phyloP scores from a whole-genome alignment of 306 rosid species.

The Canavalia ensiformis region DNA sequence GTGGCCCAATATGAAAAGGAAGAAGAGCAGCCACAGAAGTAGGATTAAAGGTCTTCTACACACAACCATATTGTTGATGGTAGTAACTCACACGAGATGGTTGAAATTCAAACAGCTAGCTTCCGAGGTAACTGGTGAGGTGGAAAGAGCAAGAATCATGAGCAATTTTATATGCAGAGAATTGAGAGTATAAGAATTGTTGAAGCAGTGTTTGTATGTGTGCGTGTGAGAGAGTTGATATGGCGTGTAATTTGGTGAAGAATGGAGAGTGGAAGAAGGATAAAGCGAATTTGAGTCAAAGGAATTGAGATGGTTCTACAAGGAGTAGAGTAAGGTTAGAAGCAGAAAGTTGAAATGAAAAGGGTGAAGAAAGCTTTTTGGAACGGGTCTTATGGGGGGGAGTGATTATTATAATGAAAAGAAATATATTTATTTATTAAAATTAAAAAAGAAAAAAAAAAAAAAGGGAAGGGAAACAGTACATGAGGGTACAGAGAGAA shows the following conservation, averaged over 20 bases:
- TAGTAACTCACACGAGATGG: neutral
- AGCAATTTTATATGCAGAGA: slow-evolving; percentile 45
- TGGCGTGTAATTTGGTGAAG: slow-evolving; percentile 38
- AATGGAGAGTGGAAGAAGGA: slow-evolving; percentile 4
- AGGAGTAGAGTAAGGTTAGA: slow-evolving; percentile 57
- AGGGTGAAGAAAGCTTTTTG: slow-evolving; percentile 62
- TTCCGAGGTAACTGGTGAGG: slow-evolving; percentile 40
- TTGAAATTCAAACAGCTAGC: slow-evolving; percentile 1
- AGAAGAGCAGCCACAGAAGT: slow-evolving; percentile 56
- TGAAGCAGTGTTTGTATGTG: slow-evolving; percentile 26
- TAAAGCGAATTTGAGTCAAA: slow-evolving; percentile 48
- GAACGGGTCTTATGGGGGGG: slow-evolving; percentile 67
- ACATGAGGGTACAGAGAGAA: slow-evolving; percentile 39
- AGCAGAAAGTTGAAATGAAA: slow-evolving; percentile 77
- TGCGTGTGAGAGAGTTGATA: slow-evolving; percentile 11
- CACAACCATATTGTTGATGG: slow-evolving; percentile 54
- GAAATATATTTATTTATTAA: neutral
- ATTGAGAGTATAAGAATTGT: neutral
- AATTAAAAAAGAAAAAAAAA: neutral
- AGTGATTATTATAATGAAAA: slow-evolving; percentile 51
- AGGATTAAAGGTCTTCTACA: slow-evolving; percentile 53
- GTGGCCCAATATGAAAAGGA: slow-evolving; percentile 55
- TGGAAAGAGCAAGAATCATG: slow-evolving; percentile 46
- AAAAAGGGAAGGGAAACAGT: slow-evolving; percentile 6
- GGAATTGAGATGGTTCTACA: slow-evolving; percentile 63